Evolutionary conservation across 345 rosid species (phyloP).

Genomic region (Trapa incisa): DNA sequence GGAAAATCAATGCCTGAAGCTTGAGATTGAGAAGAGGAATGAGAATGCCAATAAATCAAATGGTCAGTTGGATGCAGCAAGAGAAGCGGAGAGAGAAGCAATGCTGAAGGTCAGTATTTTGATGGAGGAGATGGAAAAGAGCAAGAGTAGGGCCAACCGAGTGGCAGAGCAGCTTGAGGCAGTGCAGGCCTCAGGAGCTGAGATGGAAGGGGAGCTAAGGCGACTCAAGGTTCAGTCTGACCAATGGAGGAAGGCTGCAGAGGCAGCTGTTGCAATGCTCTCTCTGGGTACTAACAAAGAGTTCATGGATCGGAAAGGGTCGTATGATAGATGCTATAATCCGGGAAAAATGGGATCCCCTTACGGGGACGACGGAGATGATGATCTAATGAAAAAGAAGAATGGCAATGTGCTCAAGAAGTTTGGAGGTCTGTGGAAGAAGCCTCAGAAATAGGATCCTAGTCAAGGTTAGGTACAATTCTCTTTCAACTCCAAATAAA

Average conservation of each 20-base stretch:
- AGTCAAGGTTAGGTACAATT: not conserved
- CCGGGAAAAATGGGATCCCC: slow-evolving; percentile 35
- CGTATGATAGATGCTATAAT: slow-evolving; percentile 39
- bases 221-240: slow-evolving; percentile 90
- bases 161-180: slow-evolving; percentile 75
- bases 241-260: slow-evolving; percentile 99
- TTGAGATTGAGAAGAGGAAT: slow-evolving; percentile 41
- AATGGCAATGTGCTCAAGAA: slow-evolving; percentile 87
- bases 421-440: slow-evolving; percentile 94
- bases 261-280: slow-evolving; percentile 93
- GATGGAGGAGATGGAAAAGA: slow-evolving; percentile 74
- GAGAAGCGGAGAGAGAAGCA: slow-evolving; percentile 44
- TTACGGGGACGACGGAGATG: slow-evolving; percentile 56
- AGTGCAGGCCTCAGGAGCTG: slow-evolving; percentile 54
- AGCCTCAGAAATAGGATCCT: slow-evolving; percentile 47
- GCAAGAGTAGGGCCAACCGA: slow-evolving; percentile 49
- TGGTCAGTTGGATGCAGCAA: slow-evolving; percentile 24
- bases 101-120: slow-evolving; percentile 55
- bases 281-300: slow-evolving; percentile 69
- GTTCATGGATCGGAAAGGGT: slow-evolving; percentile 47
- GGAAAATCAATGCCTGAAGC: slow-evolving; percentile 52
- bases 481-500: not conserved
- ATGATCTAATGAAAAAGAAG: slow-evolving; percentile 77
- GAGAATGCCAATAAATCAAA: slow-evolving; percentile 21
- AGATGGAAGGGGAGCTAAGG: slow-evolving; percentile 68